Evolutionary conservation across 371 early-diverging fungal genomes (phyloP).

Genomic region (Nematocida minor): DNA sequence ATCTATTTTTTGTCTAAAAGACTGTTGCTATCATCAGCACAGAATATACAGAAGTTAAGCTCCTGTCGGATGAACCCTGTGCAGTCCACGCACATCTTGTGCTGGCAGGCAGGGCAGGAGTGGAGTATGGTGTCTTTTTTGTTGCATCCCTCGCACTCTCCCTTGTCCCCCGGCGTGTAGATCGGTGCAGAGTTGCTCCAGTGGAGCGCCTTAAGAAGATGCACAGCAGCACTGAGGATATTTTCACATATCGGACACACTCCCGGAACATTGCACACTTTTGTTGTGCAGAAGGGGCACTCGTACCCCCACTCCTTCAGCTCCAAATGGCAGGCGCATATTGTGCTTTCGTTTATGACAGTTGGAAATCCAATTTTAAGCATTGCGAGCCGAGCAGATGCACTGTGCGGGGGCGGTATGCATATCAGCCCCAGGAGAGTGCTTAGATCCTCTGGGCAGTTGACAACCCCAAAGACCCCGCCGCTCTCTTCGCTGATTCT

Average conservation of each 20-base stretch:
- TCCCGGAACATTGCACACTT: conserved; percentile 57
- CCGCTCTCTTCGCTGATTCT: conserved; percentile 50
- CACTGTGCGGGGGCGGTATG: conserved; percentile 42
- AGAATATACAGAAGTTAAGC: conserved; percentile 60
- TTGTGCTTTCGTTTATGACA: conserved; percentile 22
- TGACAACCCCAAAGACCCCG: conserved; percentile 57
- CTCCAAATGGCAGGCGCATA: conserved; percentile 63
- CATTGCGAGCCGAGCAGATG: conserved; percentile 33
- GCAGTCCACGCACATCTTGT: conserved; percentile 53
- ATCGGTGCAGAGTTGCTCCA: conserved; percentile 54
- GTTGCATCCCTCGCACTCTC: conserved; percentile 29
- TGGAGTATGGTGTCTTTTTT: conserved; percentile 4
- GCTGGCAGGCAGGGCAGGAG: conserved; percentile 53
- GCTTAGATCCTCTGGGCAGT: conserved; percentile 45
- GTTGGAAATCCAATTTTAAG: conserved; percentile 60
- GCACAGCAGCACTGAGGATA: conserved; percentile 54
- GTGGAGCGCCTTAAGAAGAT: conserved; percentile 52
- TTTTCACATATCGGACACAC: conserved; percentile 60
- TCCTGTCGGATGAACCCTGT: conserved; percentile 48
- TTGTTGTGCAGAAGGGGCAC: conserved; percentile 61
- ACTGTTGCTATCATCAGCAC: neutral
- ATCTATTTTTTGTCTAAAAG: neutral
- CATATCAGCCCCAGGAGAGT: conserved; percentile 43
- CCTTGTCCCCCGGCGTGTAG: conserved; percentile 12
- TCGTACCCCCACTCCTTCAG: conserved; percentile 46